Percentiles rank a stretch among this genome's conserved stretches.
These are phyloP conservation scores for Trametes cingulata DNA, from an alignment of 768 basidiomycete genomes.

Conservation along the genomic window DNA sequence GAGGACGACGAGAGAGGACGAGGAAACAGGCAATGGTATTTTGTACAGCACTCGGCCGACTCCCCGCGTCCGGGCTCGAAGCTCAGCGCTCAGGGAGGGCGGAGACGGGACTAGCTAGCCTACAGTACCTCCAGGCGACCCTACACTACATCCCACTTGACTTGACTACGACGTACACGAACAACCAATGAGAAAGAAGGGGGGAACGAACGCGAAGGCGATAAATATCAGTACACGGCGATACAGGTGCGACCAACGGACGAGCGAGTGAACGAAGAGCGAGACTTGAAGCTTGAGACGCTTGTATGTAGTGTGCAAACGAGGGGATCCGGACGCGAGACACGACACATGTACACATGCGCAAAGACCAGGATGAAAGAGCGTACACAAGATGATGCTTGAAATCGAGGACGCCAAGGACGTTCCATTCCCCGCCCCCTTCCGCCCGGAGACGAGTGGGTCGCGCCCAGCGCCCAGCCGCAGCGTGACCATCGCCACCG, in stretches of 20 bases:
- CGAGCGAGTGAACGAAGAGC: neutral
- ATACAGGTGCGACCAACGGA: neutral
- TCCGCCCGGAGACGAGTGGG: no score
- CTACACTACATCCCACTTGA: no score
- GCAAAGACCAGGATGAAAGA: neutral
- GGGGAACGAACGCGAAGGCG: neutral
- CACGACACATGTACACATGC: neutral
- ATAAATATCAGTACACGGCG: constrained; percentile 16
- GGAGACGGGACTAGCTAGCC: no score
- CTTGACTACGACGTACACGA: no score
- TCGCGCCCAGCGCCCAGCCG: neutral
- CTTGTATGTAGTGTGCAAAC: neutral
- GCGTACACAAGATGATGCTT: neutral
- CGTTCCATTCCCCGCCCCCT: constrained; percentile 11
- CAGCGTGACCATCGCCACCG: constrained; percentile 3
- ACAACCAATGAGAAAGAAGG: neutral
- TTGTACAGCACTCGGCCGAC: no score
- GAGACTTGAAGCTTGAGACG: neutral
- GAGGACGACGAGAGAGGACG: no score
- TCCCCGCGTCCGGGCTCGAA: no score
- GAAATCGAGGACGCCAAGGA: neutral
- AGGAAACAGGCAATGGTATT: no score
- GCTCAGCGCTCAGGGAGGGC: no score
- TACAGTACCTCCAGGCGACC: no score
- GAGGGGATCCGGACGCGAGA: neutral